These are phyloP conservation scores for Picea abies DNA, from an alignment of 83 land plant genomes.

Conservation along the genomic window DNA sequence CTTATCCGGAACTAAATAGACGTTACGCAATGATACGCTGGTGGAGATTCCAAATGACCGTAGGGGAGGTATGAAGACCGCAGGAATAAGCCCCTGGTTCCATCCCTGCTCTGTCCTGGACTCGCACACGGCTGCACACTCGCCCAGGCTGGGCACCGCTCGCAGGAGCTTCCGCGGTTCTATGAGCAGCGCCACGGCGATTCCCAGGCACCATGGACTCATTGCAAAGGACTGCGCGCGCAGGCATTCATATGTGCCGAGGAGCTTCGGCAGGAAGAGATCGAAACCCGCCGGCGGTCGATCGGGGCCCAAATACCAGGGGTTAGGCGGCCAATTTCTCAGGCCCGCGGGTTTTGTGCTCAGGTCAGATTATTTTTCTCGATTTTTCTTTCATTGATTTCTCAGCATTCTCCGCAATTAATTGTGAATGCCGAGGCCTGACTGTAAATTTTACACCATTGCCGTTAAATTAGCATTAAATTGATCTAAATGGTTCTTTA, in stretches of 20 bases:
- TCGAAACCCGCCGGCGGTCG: not conserved
- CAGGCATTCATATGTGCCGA: constrained; percentile 1
- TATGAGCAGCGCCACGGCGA: constrained; percentile 7
- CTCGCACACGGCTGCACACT: not conserved
- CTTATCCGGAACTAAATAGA: not conserved
- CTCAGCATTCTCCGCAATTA: not conserved
- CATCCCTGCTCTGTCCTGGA: not conserved
- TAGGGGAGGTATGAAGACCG: constrained; percentile 4
- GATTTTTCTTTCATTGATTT: not conserved
- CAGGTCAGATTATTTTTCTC: not conserved
- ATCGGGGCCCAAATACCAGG: not conserved
- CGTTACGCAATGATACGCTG: too few relatives aligned
- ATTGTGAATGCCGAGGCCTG: not conserved
- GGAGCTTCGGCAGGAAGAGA: constrained; percentile 14
- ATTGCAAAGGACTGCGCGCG: constrained; percentile 14
- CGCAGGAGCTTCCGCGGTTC: constrained; percentile 12
- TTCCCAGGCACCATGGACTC: not conserved
- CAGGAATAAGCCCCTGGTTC: constrained; percentile 5
- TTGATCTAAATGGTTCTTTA: too few relatives aligned
- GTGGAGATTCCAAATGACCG: not conserved
- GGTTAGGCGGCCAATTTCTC: not conserved
- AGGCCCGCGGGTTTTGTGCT: not conserved
- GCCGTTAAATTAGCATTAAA: too few relatives aligned
- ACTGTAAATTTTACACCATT: not conserved
- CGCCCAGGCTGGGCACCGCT: constrained; percentile 10